These are phyloP conservation scores for Entelexis paramagnoliae DNA, from an alignment of 1,139 yeast species.

Conservation along the genomic window DNA sequence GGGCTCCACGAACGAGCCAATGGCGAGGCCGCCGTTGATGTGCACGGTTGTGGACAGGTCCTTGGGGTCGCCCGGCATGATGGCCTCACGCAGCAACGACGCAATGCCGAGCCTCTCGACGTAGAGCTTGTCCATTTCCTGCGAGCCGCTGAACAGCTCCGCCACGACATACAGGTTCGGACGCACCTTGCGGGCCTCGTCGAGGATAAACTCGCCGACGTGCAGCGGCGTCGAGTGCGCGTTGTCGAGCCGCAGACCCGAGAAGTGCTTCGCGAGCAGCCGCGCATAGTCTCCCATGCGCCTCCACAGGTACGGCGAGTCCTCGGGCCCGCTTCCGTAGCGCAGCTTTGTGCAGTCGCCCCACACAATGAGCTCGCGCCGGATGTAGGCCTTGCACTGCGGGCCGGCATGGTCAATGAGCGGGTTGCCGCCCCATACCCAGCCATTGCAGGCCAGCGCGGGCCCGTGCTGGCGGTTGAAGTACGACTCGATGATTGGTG, in stretches of 20 bases:
- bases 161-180: slow-evolving; percentile 90
- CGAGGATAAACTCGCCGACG: slow-evolving; percentile 82
- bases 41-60: slow-evolving; percentile 83
- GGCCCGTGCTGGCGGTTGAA: slow-evolving; percentile 49
- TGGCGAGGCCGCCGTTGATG: slow-evolving; percentile 88
- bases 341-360: slow-evolving; percentile 92
- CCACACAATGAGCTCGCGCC: slow-evolving; percentile 95
- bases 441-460: slow-evolving; percentile 88
- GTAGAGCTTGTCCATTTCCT: slow-evolving; percentile 76
- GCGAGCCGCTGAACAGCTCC: slow-evolving; percentile 87
- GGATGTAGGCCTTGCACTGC: slow-evolving; percentile 65
- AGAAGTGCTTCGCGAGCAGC: slow-evolving; percentile 62
- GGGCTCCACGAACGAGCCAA: slow-evolving; percentile 55
- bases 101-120: slow-evolving; percentile 85
- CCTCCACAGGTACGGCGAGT: slow-evolving; percentile 83
- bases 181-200: slow-evolving; percentile 74
- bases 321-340: slow-evolving; percentile 65
- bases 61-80: slow-evolving; percentile 87
- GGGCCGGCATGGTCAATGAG: slow-evolving; percentile 83
- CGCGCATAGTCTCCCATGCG: slow-evolving; percentile 74
- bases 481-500: slow-evolving; percentile 81
- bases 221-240: slow-evolving; percentile 94
- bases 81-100: slow-evolving; percentile 85
- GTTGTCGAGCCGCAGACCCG: slow-evolving; percentile 88
- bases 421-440: slow-evolving; percentile 98